Evolutionary conservation across 108 stramenopile genomes (phyloP).

Genomic region (Conticribra guillardii): DNA sequence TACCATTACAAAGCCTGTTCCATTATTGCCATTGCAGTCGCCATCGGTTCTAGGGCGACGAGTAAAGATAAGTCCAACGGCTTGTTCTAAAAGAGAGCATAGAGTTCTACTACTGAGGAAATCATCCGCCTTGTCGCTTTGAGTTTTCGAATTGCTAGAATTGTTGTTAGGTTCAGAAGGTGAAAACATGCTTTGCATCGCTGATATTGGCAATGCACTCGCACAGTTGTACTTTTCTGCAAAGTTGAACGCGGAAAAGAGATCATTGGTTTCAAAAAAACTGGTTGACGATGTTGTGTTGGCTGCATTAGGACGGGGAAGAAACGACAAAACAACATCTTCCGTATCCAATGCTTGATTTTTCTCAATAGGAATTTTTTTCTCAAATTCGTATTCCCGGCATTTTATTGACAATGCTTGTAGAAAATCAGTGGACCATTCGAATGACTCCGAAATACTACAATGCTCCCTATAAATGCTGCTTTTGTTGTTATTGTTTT

Average conservation of each 20-base stretch:
- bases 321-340: conserved; percentile 12
- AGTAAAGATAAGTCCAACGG: conserved; percentile 42
- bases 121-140: background rate
- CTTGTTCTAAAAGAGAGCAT: conserved; percentile 44
- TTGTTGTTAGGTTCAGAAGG: no score
- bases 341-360: conserved; percentile 14
- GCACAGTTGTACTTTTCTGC: conserved; percentile 26
- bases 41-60: conserved; percentile 16
- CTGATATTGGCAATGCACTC: conserved; percentile 1
- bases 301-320: conserved; percentile 24
- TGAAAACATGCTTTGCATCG: no score
- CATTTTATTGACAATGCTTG: conserved; percentile 36
- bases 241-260: conserved; percentile 22
- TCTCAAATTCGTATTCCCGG: conserved; percentile 43
- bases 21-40: conserved; percentile 1
- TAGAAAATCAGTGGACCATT: conserved; percentile 44
- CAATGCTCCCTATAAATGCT: background rate
- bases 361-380: conserved; percentile 22
- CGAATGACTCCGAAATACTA: conserved; percentile 35
- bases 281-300: no score
- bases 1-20: conserved; percentile 41
- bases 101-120: conserved; percentile 39
- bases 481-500: background rate
- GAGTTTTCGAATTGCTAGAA: no score
- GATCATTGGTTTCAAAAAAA: background rate